phyloP scores from a whole-genome alignment of 768 basidiomycete species.

The Paxillus rubicundulus region DNA sequence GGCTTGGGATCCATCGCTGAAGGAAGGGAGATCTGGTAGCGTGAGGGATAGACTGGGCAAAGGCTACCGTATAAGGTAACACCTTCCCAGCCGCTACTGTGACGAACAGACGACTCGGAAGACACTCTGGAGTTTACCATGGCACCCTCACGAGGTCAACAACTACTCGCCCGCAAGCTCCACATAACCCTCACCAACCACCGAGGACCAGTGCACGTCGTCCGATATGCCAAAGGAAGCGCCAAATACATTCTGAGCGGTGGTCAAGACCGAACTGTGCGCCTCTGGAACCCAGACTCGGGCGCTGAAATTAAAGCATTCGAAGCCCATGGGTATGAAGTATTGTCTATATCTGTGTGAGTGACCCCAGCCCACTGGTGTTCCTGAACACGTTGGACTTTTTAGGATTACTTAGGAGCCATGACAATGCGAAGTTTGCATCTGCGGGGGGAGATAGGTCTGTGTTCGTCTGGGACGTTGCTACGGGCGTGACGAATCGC shows the following conservation, averaged over 20 bases:
- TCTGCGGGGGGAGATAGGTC: conserved; percentile 93
- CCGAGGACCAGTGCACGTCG: conserved; percentile 86
- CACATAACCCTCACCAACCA: conserved; percentile 65
- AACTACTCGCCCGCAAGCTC: conserved; percentile 54
- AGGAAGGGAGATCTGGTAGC: background rate
- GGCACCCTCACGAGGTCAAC: conserved; percentile 54
- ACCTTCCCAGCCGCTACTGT: too few relatives aligned
- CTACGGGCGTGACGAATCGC: conserved; percentile 77
- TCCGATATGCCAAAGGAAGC: conserved; percentile 84
- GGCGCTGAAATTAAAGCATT: conserved; percentile 93
- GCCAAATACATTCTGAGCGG: conserved; percentile 92
- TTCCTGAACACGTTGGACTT: background rate
- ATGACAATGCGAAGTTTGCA: conserved; percentile 93
- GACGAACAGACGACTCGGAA: too few relatives aligned
- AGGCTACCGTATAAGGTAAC: conserved; percentile 1
- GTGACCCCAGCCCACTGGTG: conserved; percentile 27
- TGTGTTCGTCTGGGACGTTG: conserved; percentile 95
- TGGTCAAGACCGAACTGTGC: conserved; percentile 84
- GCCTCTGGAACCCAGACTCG: conserved; percentile 84
- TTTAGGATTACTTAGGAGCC: conserved; percentile 48
- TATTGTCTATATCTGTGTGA: conserved; percentile 86
- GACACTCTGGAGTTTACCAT: conserved; percentile 24
- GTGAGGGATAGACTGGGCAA: too few relatives aligned
- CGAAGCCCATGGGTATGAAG: conserved; percentile 92
- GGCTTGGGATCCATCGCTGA: conserved; percentile 33